Base-by-base conservation (phyloP, 2,329 filamentous ascomycete species). In the Ceratocystiopsis brevicomis region DNA sequence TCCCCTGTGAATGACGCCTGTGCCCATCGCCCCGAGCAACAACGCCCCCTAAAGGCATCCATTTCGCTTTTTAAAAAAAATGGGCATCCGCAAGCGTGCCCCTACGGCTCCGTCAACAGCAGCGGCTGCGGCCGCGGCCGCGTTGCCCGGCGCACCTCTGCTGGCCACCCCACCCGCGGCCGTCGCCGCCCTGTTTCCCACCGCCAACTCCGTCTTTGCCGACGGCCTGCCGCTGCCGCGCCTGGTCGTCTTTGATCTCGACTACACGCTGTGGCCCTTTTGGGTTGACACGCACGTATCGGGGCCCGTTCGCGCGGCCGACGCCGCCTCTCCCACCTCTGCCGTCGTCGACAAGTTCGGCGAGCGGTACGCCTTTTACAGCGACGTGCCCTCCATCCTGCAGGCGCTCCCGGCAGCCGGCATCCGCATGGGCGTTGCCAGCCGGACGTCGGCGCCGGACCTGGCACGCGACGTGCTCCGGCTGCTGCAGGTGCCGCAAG, bases 231-330 rank as follows among this genome's bases (percentile, higher is more conserved):
- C 85, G 0, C 71, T 94, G 1, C 87, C 87, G 0, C 76, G 78
- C 48, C 70, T 94, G 51, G 71, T 96, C 53, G 82, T 90, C 49
- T 95, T 96, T 63, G 90, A 96, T 59, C 75, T 96, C 49, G 88
- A 96, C 68, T 96, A 95, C 68, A 96, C 90, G 66, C 69, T 96
- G n/a, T 96, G 88, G 90, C 86, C 87, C 5, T 95, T 95, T 63
- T 96, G 88, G 88, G 79, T 93, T 1, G 90, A 96, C 65, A 94
- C 86, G 4, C 87, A 95, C 61, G 81, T 90, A 53, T 74, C 76
- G 19, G 71, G 76, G 8, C 87, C 86, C 0, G 35, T 44, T 4
- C 38, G 35, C 9, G n/a, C 40, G 16, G 33, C 16, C 10, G 17
- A 21, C 5, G 42, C 16, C 14, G 38, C 14, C 1, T 12, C 38